These are phyloP conservation scores for Hypericum androsaemum DNA, from an alignment of 345 rosid genomes.

Conservation along the genomic window DNA sequence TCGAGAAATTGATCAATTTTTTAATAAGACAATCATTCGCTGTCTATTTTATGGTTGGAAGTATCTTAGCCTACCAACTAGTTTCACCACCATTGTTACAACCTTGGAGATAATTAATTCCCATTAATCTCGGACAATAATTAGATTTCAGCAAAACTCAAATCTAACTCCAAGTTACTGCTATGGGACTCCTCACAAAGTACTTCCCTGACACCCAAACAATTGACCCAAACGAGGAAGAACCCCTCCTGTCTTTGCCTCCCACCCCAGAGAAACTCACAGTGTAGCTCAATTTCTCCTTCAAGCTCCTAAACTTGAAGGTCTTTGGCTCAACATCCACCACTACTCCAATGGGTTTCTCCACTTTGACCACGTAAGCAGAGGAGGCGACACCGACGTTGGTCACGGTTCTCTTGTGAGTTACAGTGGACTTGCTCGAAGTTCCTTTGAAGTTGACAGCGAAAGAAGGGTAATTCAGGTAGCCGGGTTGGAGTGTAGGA, in stretches of 20 bases:
- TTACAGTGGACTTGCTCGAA: conserved; percentile 2
- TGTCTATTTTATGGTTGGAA: too few relatives aligned
- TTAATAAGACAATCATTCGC: too few relatives aligned
- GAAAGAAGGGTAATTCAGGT: conserved; percentile 56
- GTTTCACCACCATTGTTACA: too few relatives aligned
- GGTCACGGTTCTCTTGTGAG: conserved; percentile 31
- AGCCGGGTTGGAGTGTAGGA: conserved; percentile 18
- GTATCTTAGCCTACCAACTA: too few relatives aligned
- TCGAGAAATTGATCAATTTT: too few relatives aligned
- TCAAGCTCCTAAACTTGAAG: conserved; percentile 24
- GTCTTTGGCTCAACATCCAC: conserved; percentile 28
- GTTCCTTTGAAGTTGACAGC: conserved; percentile 26
- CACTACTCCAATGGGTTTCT: conserved; percentile 31
- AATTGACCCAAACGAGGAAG: conserved; percentile 45
- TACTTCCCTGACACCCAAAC: conserved; percentile 47
- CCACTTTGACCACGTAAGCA: conserved; percentile 26
- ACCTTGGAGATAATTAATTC: too few relatives aligned
- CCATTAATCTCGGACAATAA: too few relatives aligned
- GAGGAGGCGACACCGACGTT: conserved; percentile 30
- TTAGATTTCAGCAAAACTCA: neutral
- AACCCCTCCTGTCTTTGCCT: neutral
- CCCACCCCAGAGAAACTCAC: conserved; percentile 26
- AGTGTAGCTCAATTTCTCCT: conserved; percentile 47
- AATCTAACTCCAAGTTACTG: conserved; percentile 43
- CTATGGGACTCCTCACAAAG: conserved; percentile 56